Evolutionary conservation across 352 stramenopile genomes (phyloP), one percentile per base, ranked within the genome.

Genomic region (Thraustochytrium striatum): DNA sequence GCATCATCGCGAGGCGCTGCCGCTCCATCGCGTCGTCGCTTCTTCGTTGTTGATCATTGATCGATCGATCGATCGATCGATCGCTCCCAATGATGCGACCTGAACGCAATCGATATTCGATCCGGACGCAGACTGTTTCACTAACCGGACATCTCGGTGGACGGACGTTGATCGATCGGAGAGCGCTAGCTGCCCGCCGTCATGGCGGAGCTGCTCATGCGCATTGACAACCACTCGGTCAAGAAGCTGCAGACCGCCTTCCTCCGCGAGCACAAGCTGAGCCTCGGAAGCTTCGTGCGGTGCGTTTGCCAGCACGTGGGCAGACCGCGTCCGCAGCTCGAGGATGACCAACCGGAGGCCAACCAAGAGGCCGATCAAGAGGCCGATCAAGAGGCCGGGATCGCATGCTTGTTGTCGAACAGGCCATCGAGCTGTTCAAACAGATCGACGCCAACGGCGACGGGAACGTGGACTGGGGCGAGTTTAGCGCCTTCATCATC

Each of bases 161-260:
- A n/a, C n/a, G n/a, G n/a, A n/a, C n/a, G n/a, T n/a, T n/a, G n/a
- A n/a, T n/a, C n/a, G n/a, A n/a, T n/a, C n/a, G n/a, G n/a, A n/a
- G n/a, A n/a, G n/a, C n/a, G n/a, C n/a, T n/a, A n/a, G n/a, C n/a
- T n/a, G n/a, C n/a, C n/a, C n/a, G n/a, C n/a, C n/a, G n/a, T n/a
- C 21, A 75, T 75, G 65, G 19, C 65, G 44, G 65, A 75, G 30
- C 65, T 75, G n/a, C 36, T 75, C 8, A 75, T 75, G 65, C 65
- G 65, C 65, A 75, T 75, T n/a, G 65, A 75, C 32, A 75, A 75
- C 25, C 16, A 25, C 19, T 75, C 65, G 13, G 65, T 65, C n/a
- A 75, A 32, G 50, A 16, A 38, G 1, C 50, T 75, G 35, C 44
- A 75, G 32, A 16, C n/a, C 25, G 65, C 65, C 11, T 75, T 75